Conservation (phyloP, 2,329 filamentous ascomycete species). For the Aspergillus pseudoterreus region DNA sequence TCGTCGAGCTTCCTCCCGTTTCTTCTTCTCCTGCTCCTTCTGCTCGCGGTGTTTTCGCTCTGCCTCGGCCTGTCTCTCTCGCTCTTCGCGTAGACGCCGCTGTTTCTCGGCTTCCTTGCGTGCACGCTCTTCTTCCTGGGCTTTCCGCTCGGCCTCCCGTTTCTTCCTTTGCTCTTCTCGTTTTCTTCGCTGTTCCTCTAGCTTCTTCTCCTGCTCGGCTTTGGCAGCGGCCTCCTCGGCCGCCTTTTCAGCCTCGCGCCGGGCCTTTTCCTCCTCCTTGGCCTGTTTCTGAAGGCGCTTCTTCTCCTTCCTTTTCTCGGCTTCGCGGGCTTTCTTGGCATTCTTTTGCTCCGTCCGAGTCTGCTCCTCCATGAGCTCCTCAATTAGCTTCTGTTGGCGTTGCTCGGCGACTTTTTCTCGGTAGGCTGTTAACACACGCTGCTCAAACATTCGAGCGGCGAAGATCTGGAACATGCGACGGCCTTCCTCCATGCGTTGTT, state of each 20-base stretch:
- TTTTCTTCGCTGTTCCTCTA: conserved; percentile 75
- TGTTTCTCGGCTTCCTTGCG: conserved; percentile 83
- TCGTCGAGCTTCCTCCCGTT: conserved; percentile 66
- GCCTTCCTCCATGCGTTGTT: conserved; percentile 98
- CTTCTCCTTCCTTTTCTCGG: conserved; percentile 93
- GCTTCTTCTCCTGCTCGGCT: conserved; percentile 71
- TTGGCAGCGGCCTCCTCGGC: conserved; percentile 76
- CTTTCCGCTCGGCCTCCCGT: conserved; percentile 84
- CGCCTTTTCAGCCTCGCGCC: conserved; percentile 81
- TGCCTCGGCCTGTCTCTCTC: conserved; percentile 77
- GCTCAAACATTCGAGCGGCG: conserved; percentile 98
- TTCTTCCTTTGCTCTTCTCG: conserved; percentile 89
- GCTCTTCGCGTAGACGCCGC: conserved; percentile 75
- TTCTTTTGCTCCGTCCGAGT: conserved; percentile 73
- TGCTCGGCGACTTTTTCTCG: conserved; percentile 94
- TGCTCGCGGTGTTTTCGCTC: conserved; percentile 80
- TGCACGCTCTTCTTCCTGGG: conserved; percentile 81
- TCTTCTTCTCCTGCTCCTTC: conserved; percentile 77
- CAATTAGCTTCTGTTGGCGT: conserved; percentile 82
- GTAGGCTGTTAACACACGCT: conserved; percentile 93
- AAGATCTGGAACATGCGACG: conserved; percentile 99
- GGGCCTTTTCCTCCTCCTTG: conserved; percentile 85
- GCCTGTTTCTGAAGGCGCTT: conserved; percentile 83
- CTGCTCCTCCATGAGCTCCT: conserved; percentile 85
- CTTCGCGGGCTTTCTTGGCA: conserved; percentile 89